Evolutionary conservation across 805 yeast genomes (phyloP), one percentile per base, ranked within the genome.

Genomic region (Tetrapisispora taiwanensis): DNA sequence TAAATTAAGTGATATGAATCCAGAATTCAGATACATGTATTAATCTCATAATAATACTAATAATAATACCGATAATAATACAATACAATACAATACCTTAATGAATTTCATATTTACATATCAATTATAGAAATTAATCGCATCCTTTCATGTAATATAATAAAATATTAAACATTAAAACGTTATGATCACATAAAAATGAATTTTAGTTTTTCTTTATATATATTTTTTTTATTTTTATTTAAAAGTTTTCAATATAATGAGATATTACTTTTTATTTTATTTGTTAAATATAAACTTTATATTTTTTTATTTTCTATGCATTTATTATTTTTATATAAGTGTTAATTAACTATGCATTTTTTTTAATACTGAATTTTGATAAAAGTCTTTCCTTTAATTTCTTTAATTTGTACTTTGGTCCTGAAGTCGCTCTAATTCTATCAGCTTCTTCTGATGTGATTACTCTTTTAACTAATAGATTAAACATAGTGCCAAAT

Each of bases 401-500:
- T 47, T 12, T 33, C 14, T 45, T 44, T n/a, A 61, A 18, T 32
- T 53, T 54, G 31, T 58, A 52, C 33, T 54, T 56, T 7, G 53
- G 41, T 13, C 56, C 51, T 7, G 46, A 41, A 15, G 37, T 45
- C 1, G 51, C 48, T 22, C 49, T 43, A 9, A 54, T 35, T 10
- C 46, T 49, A 35, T 76, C 81, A 3, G 77, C 74, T 45, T 84
- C 89, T 46, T 80, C 85, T 50, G 82, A 87, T 0, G 90, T 76
- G 0, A 88, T 79, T 10, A 84, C 75, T 54, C 78, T 72, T 55
- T 88, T 85, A 7, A 81, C 78, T 37, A 92, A 58, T 43, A 88
- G 67, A 56, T 90, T 89, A 67, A 80, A 88, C 1, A 89, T 57
- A 0, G 90, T 78, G 8, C 97, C 97, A 66, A 89, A 90, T 0